A percentile compares a stretch with the other conserved stretches of the same genome.
Evolutionary conservation across 2,329 filamentous ascomycete genomes (phyloP).

Genomic region (Arthrobotrys pseudoclavata): DNA sequence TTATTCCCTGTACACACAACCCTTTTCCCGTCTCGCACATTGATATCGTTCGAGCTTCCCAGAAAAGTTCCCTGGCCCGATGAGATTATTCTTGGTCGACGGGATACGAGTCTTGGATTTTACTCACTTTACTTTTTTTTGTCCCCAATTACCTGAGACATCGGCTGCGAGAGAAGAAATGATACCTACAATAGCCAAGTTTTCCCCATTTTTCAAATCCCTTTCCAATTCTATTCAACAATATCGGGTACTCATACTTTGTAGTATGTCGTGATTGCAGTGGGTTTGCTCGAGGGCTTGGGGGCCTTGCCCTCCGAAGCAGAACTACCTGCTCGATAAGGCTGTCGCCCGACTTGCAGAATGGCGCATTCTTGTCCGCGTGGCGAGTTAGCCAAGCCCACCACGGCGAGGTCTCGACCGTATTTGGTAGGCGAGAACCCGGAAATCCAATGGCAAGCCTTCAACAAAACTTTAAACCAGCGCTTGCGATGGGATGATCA

Average conservation of each 20-base stretch:
- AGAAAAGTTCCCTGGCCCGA: constrained; percentile 33
- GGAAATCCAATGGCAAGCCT: constrained; percentile 11
- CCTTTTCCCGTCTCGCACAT: constrained; percentile 14
- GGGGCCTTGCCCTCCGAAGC: constrained; percentile 18
- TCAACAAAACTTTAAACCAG: constrained; percentile 1
- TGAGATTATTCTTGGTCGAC: constrained; percentile 18
- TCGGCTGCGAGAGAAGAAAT: constrained; percentile 1
- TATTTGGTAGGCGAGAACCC: constrained; percentile 45
- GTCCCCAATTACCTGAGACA: background rate
- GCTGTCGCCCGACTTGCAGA: constrained; percentile 41
- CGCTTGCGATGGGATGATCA: constrained; percentile 44
- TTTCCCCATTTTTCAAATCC: constrained; percentile 15
- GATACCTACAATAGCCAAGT: background rate
- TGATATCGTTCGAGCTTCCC: constrained; percentile 30
- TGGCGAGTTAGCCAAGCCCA: constrained; percentile 38
- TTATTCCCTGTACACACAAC: constrained; percentile 19
- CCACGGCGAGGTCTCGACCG: constrained; percentile 29
- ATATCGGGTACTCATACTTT: background rate
- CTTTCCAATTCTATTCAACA: background rate
- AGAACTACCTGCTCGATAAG: constrained; percentile 48
- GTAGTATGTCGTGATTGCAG: constrained; percentile 4
- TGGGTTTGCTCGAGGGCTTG: constrained; percentile 5
- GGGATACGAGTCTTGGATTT: constrained; percentile 14
- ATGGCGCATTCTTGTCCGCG: constrained; percentile 55
- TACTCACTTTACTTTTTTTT: background rate